Conservation (phyloP, 129 eudicot species). For the Rutidosis leptorrhynchoides region DNA sequence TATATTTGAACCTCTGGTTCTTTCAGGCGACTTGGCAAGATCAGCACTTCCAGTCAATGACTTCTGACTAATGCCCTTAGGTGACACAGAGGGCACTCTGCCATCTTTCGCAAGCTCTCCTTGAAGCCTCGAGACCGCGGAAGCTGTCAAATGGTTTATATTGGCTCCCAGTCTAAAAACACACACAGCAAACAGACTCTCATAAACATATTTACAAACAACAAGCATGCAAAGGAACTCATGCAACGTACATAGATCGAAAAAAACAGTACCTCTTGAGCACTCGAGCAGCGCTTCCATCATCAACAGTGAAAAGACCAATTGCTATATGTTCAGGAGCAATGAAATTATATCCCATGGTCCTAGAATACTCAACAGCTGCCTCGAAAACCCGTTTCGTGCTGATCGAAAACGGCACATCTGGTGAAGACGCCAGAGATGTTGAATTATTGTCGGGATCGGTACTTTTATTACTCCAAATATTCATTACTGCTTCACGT, state of each 20-base stretch:
- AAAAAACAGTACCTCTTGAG: conserved; percentile 39
- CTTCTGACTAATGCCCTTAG: conserved; percentile 48
- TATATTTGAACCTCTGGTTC: too few species aligned
- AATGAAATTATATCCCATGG: conserved; percentile 70
- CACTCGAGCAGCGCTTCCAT: conserved; percentile 70
- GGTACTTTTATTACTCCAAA: too few species aligned
- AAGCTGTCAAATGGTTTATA: conserved; percentile 57
- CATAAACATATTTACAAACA: too few species aligned
- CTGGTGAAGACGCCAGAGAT: conserved; percentile 33
- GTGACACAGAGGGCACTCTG: conserved; percentile 67
- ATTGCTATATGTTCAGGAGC: conserved; percentile 81
- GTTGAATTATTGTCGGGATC: conserved; percentile 21
- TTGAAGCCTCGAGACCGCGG: conserved; percentile 68
- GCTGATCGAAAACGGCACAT: conserved; percentile 58
- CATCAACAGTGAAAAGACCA: conserved; percentile 82
- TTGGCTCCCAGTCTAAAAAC: conserved; percentile 74
- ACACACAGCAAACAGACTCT: too few species aligned
- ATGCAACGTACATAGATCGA: too few species aligned
- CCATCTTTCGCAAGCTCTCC: conserved; percentile 95
- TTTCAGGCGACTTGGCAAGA: conserved; percentile 33
- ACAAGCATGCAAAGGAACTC: too few species aligned
- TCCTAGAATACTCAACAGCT: conserved; percentile 82
- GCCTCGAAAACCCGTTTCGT: conserved; percentile 78
- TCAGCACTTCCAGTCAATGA: too few species aligned
- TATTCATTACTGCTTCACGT: conserved; percentile 59